phyloP scores from a whole-genome alignment of 2,329 filamentous ascomycete species.

The Beauveria pseudobassiana region DNA sequence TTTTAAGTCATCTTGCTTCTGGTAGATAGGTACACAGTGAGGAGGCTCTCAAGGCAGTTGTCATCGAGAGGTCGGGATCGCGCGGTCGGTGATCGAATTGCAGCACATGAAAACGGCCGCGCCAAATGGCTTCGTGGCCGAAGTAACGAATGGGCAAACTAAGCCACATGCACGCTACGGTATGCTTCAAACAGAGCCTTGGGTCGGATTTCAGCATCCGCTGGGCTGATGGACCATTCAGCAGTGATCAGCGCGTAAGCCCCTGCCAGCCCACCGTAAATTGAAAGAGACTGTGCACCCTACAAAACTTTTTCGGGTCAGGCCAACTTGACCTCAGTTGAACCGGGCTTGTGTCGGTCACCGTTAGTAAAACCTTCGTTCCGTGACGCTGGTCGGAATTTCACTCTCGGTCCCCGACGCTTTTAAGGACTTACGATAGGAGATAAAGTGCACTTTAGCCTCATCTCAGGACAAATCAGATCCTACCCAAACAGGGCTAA shows the following conservation, averaged over 20 bases:
- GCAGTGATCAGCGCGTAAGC: not conserved
- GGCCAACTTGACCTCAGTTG: slow-evolving; percentile 12
- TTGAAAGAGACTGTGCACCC: slow-evolving; percentile 3
- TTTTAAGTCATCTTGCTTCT: no score
- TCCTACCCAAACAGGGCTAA: not conserved
- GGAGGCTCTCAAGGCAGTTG: not conserved
- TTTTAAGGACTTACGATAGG: slow-evolving; percentile 7
- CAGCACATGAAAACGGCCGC: slow-evolving; percentile 7
- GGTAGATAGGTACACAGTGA: not conserved
- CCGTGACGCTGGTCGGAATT: slow-evolving; percentile 2
- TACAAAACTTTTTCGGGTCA: slow-evolving; percentile 8
- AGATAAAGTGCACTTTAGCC: slow-evolving; percentile 1
- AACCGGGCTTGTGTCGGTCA: slow-evolving; percentile 14
- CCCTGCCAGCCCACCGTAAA: slow-evolving; percentile 8
- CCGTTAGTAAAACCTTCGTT: slow-evolving; percentile 9
- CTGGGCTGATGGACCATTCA: not conserved
- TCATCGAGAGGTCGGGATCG: not conserved
- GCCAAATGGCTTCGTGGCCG: slow-evolving; percentile 3
- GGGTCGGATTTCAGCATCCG: not conserved
- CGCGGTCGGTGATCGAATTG: slow-evolving; percentile 9
- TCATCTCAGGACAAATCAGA: not conserved
- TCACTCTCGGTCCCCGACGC: slow-evolving; percentile 9
- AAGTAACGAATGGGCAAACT: not conserved
- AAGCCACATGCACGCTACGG: slow-evolving; percentile 7
- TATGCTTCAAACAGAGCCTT: not conserved